These are phyloP conservation scores for Rhynchospora tenuis DNA, from an alignment of 176 grass and related monocot genomes.

Conservation along the genomic window DNA sequence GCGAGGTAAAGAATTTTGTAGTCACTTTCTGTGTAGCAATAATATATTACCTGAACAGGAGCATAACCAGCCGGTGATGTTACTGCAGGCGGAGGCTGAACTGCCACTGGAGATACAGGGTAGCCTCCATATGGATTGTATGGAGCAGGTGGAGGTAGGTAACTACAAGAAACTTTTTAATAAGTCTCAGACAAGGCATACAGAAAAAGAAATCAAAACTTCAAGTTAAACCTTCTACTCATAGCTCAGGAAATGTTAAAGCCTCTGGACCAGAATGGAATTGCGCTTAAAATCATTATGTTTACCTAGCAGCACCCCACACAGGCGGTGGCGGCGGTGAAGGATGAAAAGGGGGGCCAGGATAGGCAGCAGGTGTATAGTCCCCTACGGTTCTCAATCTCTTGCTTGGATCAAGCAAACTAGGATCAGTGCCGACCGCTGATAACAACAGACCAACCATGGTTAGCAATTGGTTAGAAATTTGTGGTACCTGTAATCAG, in stretches of 20 bases:
- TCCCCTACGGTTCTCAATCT: slow-evolving; percentile 79
- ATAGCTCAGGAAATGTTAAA: background rate
- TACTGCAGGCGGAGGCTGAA: slow-evolving; percentile 64
- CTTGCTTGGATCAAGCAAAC: slow-evolving; percentile 84
- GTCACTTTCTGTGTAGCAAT: slow-evolving; percentile 7
- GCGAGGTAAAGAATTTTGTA: background rate
- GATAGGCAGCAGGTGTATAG: slow-evolving; percentile 73
- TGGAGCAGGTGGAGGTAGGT: slow-evolving; percentile 62
- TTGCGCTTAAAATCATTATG: background rate
- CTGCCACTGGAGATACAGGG: slow-evolving; percentile 54
- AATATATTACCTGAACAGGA: slow-evolving; percentile 73
- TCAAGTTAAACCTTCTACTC: background rate
- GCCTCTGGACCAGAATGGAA: background rate
- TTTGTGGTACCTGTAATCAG: background rate
- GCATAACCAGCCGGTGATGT: slow-evolving; percentile 73
- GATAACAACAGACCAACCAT: slow-evolving; percentile 3
- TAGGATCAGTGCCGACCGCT: slow-evolving; percentile 81
- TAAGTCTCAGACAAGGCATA: background rate
- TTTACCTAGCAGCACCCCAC: slow-evolving; percentile 72
- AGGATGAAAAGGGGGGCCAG: slow-evolving; percentile 74
- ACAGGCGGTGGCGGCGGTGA: slow-evolving; percentile 71
- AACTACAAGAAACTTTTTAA: slow-evolving; percentile 38
- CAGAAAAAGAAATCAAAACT: background rate
- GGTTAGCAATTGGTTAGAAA: background rate
- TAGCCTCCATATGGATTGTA: slow-evolving; percentile 86